phyloP scores from a whole-genome alignment of 1,139 yeast genomes.

The Yamadazyma oceani region DNA sequence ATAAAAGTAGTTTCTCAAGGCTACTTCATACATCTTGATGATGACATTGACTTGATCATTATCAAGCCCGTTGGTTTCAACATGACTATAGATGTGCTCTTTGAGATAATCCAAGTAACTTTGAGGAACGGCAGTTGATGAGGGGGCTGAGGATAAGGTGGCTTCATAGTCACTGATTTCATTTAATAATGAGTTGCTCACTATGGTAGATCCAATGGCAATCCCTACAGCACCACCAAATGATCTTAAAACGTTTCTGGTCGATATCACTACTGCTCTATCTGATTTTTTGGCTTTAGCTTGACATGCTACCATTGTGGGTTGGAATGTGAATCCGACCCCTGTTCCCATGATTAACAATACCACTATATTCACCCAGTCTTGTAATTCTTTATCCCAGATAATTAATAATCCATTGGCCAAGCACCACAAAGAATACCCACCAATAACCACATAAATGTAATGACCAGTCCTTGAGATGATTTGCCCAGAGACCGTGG shows the following conservation, averaged over 20 bases:
- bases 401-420: constrained; percentile 40
- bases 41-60: constrained; percentile 24
- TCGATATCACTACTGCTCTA: constrained; percentile 56
- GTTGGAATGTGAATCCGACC: constrained; percentile 32
- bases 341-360: constrained; percentile 51
- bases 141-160: not conserved
- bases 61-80: constrained; percentile 18
- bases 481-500: constrained; percentile 44
- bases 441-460: constrained; percentile 39
- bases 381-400: constrained; percentile 31
- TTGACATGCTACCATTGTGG: constrained; percentile 54
- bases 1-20: constrained; percentile 39
- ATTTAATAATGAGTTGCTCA: constrained; percentile 21
- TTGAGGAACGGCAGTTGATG: constrained; percentile 10
- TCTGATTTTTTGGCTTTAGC: constrained; percentile 52
- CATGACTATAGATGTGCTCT: constrained; percentile 19
- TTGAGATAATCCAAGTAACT: constrained; percentile 19
- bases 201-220: constrained; percentile 28
- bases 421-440: constrained; percentile 45
- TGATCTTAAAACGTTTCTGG: constrained; percentile 53
- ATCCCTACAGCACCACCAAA: constrained; percentile 53
- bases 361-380: constrained; percentile 34
- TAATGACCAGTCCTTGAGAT: constrained; percentile 47
- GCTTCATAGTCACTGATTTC: constrained; percentile 10
- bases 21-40: constrained; percentile 29